These are phyloP conservation scores for Colletotrichum tabaci DNA, from an alignment of 2,329 filamentous ascomycete genomes.

Conservation along the genomic window DNA sequence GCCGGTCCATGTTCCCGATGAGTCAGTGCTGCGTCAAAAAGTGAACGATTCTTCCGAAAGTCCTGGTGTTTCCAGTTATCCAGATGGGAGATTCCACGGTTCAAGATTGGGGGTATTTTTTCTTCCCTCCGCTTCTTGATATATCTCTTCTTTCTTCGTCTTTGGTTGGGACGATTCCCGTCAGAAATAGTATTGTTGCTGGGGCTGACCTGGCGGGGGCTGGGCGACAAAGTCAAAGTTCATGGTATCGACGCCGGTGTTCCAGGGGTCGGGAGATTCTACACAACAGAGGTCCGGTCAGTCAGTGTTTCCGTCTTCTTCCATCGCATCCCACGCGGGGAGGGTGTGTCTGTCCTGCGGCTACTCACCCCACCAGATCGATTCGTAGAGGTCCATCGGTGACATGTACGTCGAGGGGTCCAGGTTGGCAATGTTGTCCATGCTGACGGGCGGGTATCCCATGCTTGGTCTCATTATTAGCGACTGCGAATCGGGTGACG, in stretches of 20 bases:
- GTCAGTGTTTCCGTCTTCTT: conserved; percentile 24
- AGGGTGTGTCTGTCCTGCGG: not conserved
- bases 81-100: too few relatives aligned
- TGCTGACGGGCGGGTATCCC: conserved; percentile 54
- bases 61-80: not conserved
- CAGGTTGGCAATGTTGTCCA: conserved; percentile 63
- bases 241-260: conserved; percentile 68
- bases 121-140: not conserved
- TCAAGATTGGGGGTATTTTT: not conserved
- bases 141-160: not conserved
- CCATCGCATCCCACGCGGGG: conserved; percentile 35
- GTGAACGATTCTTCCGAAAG: not conserved
- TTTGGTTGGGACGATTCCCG: not conserved
- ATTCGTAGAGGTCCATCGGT: conserved; percentile 78
- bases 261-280: conserved; percentile 74
- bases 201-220: conserved; percentile 70
- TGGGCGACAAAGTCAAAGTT: conserved; percentile 74
- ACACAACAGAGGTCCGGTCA: not conserved
- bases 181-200: conserved; percentile 71
- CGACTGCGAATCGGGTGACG: not conserved
- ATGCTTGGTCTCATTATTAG: conserved; percentile 47
- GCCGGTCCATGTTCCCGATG: conserved; percentile 17
- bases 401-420: conserved; percentile 74
- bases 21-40: not conserved
- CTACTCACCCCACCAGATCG: conserved; percentile 76